Evolutionary conservation across 2,329 filamentous ascomycete genomes (phyloP).

Genomic region (Apiospora phragmitis): DNA sequence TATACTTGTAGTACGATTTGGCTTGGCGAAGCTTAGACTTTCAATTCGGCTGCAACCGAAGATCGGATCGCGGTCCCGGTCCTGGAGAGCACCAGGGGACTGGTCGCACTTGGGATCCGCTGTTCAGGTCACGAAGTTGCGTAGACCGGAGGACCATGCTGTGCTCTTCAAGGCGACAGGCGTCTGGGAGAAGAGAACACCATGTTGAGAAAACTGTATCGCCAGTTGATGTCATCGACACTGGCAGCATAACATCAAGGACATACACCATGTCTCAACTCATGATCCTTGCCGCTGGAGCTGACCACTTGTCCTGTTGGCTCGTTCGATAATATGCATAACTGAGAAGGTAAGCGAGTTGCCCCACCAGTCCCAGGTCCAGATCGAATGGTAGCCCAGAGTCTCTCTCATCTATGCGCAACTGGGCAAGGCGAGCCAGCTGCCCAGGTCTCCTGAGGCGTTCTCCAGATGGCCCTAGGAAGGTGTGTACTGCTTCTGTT

Average conservation of each 20-base stretch:
- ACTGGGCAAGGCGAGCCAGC: neutral
- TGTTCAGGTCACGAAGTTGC: neutral
- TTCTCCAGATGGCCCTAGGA: neutral
- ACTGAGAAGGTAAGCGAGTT: neutral
- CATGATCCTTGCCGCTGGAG: neutral
- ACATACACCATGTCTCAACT: neutral
- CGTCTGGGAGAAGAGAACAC: neutral
- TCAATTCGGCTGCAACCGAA: neutral
- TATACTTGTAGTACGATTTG: neutral
- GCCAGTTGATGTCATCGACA: neutral
- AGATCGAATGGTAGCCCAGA: neutral
- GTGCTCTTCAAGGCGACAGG: neutral
- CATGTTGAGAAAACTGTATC: neutral
- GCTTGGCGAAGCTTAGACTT: neutral
- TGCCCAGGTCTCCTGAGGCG: neutral
- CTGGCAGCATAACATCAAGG: neutral
- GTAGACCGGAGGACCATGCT: neutral
- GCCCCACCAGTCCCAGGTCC: neutral
- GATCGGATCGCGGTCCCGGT: neutral
- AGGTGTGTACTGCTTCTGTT: neutral
- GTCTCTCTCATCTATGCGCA: neutral
- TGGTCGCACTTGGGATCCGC: neutral
- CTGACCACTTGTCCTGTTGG: neutral
- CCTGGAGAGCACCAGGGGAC: neutral
- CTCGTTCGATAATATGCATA: neutral